Evolutionary conservation across 768 basidiomycete genomes (phyloP).

Genomic region (Pilatotrama ljubarskyi): DNA sequence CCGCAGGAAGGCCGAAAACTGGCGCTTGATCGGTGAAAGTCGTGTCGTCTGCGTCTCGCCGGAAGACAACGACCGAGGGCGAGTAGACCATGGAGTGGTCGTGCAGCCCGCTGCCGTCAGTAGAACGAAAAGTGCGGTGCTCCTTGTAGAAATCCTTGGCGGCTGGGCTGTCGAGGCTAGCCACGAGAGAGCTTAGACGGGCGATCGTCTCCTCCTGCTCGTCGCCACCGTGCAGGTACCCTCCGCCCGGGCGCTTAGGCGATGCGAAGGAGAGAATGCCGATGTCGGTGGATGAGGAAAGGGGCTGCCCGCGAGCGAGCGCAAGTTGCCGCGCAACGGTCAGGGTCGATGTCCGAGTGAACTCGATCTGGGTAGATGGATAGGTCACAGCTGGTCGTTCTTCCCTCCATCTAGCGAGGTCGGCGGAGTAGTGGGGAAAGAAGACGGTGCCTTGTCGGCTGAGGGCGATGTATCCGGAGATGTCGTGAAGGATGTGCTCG

Average conservation of each 20-base stretch:
- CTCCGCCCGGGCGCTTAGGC: slow-evolving; percentile 45
- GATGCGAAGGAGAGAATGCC: slow-evolving; percentile 47
- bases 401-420: slow-evolving; percentile 36
- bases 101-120: slow-evolving; percentile 43
- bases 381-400: not conserved
- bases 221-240: slow-evolving; percentile 45
- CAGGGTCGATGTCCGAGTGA: slow-evolving; percentile 34
- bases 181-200: slow-evolving; percentile 42
- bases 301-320: slow-evolving; percentile 22
- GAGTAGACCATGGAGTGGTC: slow-evolving; percentile 51
- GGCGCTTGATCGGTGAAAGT: slow-evolving; percentile 5
- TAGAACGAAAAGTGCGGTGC: slow-evolving; percentile 35
- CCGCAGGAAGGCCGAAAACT: not conserved
- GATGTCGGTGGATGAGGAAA: slow-evolving; percentile 28
- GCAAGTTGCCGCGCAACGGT: slow-evolving; percentile 34
- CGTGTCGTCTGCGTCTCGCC: slow-evolving; percentile 35
- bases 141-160: slow-evolving; percentile 43
- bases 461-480: slow-evolving; percentile 37
- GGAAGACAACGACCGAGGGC: slow-evolving; percentile 43
- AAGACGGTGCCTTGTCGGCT: slow-evolving; percentile 41
- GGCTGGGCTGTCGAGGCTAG: slow-evolving; percentile 35
- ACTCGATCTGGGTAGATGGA: slow-evolving; percentile 30
- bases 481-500: slow-evolving; percentile 31
- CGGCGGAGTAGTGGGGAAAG: slow-evolving; percentile 40
- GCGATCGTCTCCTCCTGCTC: slow-evolving; percentile 48